A percentile compares a stretch with the other conserved stretches of the same genome.
These are phyloP conservation scores for Aegilops sharonensis DNA, from an alignment of 176 grass and related monocot genomes.

Conservation along the genomic window DNA sequence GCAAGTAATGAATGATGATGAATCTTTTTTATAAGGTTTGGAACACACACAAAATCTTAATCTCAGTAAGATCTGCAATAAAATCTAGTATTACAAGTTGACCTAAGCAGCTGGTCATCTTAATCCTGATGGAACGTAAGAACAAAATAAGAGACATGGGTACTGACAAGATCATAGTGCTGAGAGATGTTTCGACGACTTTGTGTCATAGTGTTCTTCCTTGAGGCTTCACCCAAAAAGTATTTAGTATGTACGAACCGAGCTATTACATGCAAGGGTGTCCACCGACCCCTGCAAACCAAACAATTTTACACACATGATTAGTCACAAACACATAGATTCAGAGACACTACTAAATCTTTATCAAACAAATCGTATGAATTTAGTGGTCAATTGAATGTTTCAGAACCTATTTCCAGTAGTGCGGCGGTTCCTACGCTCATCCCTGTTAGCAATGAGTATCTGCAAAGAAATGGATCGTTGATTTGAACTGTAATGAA, in stretches of 20 bases:
- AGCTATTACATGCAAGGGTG: background rate
- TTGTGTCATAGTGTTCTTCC: background rate
- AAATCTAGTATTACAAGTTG: background rate
- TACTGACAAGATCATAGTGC: slow-evolving; percentile 16
- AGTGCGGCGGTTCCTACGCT: background rate
- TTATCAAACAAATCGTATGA: background rate
- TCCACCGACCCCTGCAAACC: background rate
- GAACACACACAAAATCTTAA: background rate
- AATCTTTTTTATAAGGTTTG: background rate
- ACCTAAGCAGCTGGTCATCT: background rate
- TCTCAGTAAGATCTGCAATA: background rate
- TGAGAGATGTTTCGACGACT: background rate
- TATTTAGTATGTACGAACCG: background rate
- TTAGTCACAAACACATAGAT: background rate
- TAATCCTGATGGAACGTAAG: background rate
- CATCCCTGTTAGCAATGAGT: background rate
- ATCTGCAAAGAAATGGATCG: background rate
- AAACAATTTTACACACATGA: background rate
- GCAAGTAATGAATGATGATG: background rate
- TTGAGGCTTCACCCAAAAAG: background rate
- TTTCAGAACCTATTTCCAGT: background rate
- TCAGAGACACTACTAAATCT: background rate
- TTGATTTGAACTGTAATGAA: background rate
- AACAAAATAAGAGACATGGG: background rate
- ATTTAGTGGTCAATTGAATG: background rate